Evolutionary conservation across 495 filamentous ascomycete genomes (phyloP).

Genomic region (Aspergillus kassunensis): DNA sequence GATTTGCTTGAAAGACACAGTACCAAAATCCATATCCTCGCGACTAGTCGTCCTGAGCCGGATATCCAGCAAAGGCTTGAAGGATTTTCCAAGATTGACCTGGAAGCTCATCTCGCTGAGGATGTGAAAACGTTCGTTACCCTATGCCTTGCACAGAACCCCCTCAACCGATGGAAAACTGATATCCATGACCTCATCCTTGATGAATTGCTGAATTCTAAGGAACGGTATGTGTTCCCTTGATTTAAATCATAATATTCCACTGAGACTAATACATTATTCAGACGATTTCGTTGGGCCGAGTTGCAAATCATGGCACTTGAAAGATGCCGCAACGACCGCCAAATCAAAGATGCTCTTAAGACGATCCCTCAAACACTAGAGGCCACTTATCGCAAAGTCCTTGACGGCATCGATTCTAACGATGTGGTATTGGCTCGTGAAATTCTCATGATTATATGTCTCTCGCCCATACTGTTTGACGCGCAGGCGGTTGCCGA

Average conservation of each 20-base stretch:
- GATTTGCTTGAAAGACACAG: background rate
- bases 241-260: too few species aligned
- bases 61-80: constrained; percentile 1
- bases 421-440: constrained; percentile 7
- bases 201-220: background rate
- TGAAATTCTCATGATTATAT: background rate
- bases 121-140: constrained; percentile 15
- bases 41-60: constrained; percentile 11
- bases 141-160: too few species aligned
- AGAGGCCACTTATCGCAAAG: background rate
- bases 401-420: too few species aligned
- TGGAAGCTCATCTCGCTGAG: constrained; percentile 2
- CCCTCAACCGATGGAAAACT: too few species aligned
- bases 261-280: too few species aligned
- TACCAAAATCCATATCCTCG: constrained; percentile 15
- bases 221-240: constrained; percentile 7
- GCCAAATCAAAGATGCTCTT: background rate
- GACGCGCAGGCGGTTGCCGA: background rate
- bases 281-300: constrained; percentile 15
- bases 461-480: background rate
- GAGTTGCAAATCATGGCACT: constrained; percentile 15
- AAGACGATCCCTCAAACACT: constrained; percentile 1
- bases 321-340: background rate
- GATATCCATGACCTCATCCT: background rate
- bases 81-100: background rate